Evolutionary conservation across 2,329 filamentous ascomycete genomes (phyloP), one percentile per base, ranked within the genome.

Genomic region (Cercospora zeae-maydis): DNA sequence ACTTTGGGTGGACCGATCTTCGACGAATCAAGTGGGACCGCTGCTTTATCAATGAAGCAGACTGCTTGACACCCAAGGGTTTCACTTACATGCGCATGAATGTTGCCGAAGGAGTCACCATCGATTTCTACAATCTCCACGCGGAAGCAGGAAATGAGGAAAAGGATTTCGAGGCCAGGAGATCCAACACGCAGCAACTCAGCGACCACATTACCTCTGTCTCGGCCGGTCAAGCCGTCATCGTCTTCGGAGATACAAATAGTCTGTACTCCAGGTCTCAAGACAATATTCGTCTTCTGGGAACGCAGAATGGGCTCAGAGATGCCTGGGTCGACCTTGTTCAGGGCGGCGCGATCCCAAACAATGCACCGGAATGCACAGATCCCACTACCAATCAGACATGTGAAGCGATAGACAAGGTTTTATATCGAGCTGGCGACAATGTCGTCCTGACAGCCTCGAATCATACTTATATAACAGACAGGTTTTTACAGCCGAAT

Each of bases 21-120:
- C 75, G 78, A 47, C 82, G 86, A 13, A 76, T 81, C 54, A 85
- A 86, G 70, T 90, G 87, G 86, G 74, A 79, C 24, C 77, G 72
- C 2, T 88, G 87, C 75, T 84, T 82, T 62, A 80, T 80, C 36
- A 84, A 82, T 0, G 80, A 80, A 0, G 69, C 73, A 1, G 87
- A 90, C 73, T 89, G 87, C 71, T 76, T 89, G 65, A 89, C 87
- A 0, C 87, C 86, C 21, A 90, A 90, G 74, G 87, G 87, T 13
- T 89, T 88, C 73, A 88, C 86, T 0, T 85, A 86, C 53, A 88
- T 89, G 86, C 82, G 86, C 11, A 74, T 83, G 42, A 75, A 79
- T 19, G 67, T 88, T 13, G 80, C 78, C 8, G 77, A 79, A 36
- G 81, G 81, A 14, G 80, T 85, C 7, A 87, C 83, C 63, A 74